Base-by-base conservation (phyloP, 2,329 filamentous ascomycete species). In the Fusarium setosum region DNA sequence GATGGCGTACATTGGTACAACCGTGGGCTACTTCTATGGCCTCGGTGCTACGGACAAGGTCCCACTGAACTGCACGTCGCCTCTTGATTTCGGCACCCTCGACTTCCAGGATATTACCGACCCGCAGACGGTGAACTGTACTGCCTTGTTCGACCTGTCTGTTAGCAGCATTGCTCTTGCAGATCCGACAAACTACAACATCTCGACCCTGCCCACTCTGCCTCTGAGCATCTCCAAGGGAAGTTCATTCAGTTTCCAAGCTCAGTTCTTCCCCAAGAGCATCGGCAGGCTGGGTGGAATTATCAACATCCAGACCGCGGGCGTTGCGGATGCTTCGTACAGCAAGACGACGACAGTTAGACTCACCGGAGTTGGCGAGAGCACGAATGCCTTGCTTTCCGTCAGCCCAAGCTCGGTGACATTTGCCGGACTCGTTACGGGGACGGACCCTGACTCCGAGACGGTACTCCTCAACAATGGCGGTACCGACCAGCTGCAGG, bases 1-100 rank as follows among this genome's bases (percentile, higher is more conserved):
- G 1, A 80, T 82, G 56, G 80, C 83, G 3, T 88, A 88, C 60
- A 72, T 88, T n/a, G 84, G 83, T 10, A 84, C 82, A 1, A 83
- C 76, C 4, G 73, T 76, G 21, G 86, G 86, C 4, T 82, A 75
- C 54, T 70, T 88, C 18, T 87, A 87, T 26, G 85, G 79, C 3
- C 87, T 86, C 54, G 86, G 86, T 2, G 84, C 84, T 0, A 84
- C 86, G 0, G 83, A 85, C 24, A 86, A 84, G 35, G 68, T 79
- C 5, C 82, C 86, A 0, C 74, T 88, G 3, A 85, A 86, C 69
- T 88, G 86, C 68, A 83, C 84, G 0, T 76, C 81, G 1, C 79
- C 81, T 0, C 71, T 81, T 23, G 76, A 81, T 20, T 87, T 88
- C 63, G 83, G 83, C 3, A 78, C 72, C 2, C 75, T 79, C 1